phyloP scores from a whole-genome alignment of 169 alveolate genomes.

The Amoebophrya sp. region DNA sequence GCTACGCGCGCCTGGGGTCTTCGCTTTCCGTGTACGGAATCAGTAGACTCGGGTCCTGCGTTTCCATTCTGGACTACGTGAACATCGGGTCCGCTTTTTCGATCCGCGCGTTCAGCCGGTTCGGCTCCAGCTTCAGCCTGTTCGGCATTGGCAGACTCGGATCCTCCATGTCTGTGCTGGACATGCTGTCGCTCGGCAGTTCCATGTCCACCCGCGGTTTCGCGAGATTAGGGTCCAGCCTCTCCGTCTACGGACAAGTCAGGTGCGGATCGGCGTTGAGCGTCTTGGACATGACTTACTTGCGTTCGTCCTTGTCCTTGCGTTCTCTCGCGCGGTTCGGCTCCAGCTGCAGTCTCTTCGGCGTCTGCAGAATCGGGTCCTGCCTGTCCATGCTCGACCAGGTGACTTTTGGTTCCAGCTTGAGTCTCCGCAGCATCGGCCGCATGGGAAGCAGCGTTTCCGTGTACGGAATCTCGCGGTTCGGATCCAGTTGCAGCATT shows the following conservation, averaged over 20 bases:
- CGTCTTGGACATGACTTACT: background rate
- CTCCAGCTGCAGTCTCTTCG: background rate
- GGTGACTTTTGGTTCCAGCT: slow-evolving; percentile 5
- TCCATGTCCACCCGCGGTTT: background rate
- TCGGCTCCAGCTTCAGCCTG: background rate
- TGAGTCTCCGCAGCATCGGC: background rate
- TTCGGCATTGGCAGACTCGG: slow-evolving; percentile 34
- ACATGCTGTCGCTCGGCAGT: slow-evolving; percentile 10
- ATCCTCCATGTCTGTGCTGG: background rate
- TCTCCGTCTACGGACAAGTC: background rate
- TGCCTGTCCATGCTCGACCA: slow-evolving; percentile 22
- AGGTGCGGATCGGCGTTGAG: background rate
- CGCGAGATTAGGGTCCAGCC: background rate
- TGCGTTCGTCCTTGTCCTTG: background rate
- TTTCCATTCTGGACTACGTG: background rate
- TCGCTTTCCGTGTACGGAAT: background rate
- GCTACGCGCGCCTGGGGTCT: background rate
- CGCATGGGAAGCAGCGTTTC: background rate
- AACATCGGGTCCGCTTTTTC: background rate
- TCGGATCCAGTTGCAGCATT: background rate
- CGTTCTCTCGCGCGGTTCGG: slow-evolving; percentile 26
- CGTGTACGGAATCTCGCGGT: background rate
- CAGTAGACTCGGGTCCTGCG: background rate
- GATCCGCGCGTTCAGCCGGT: background rate
- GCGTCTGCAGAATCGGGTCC: slow-evolving; percentile 21